Evolutionary conservation across 345 rosid genomes (phyloP), one percentile per base, ranked within the genome.

Genomic region (Gossypium raimondii): DNA sequence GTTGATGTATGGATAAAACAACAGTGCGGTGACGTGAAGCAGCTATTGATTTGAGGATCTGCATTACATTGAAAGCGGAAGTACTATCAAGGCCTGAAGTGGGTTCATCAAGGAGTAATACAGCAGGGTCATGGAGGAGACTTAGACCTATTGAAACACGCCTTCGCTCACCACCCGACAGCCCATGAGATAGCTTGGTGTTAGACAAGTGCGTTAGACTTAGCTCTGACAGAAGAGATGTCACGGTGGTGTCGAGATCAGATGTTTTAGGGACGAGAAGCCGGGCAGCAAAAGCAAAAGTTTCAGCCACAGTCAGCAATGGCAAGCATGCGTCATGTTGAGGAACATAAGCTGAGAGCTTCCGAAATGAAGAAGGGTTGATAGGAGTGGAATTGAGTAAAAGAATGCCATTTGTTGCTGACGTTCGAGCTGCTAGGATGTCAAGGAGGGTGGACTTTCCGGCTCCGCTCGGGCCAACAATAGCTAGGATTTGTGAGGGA

Each of bases 381-480:
- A 94, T 80, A 2, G 95, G 93, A 58, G 85, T 52, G 34, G 92
- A 86, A 80, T 92, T 90, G 74, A 94, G 88, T 29, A 87, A 83
- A 73, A 94, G 83, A 29, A 82, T 69, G 53, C 98, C 98, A 10
- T 71, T 73, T n/a, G 97, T 81, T 4, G 98, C 92, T 5, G 97
- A 85, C 16, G 89, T 91, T 71, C 91, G 83, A 10, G 97, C 87
- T 2, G 98, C 97, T 20, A 94, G 83, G 59, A 94, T 94, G 81
- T 94, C 98, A 3, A 94, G 95, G 34, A 94, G 95, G 34, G 98
- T 90, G 52, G 98, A 94, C 79, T 94, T 94, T 34, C 97, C 98
- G 9, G 97, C 97, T n/a, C 97, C 97, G 45, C 95, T 90, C 0
- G 97, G 98, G 73, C 98, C 98, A 57, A 94, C 98, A 8, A 94